Conservation (phyloP, 768 basidiomycete species). For the Boletus rufocinnamomeus region DNA sequence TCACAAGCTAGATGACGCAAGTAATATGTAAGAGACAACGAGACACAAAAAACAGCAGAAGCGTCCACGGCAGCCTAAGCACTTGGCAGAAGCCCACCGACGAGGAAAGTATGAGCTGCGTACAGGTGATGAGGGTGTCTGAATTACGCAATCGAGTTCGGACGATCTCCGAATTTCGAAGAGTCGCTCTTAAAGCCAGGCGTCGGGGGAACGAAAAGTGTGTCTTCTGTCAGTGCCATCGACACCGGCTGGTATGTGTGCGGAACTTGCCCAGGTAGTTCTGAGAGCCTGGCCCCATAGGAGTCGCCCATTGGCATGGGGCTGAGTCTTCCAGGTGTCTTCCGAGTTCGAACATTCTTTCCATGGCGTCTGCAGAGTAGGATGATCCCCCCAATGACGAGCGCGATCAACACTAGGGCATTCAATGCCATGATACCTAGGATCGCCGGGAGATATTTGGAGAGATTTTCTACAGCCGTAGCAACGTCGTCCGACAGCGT, state of each 20-base stretch:
- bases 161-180: conserved; percentile 38
- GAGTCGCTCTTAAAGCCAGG: conserved; percentile 52
- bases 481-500: conserved; percentile 60
- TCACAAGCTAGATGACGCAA: conserved; percentile 14
- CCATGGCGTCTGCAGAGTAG: conserved; percentile 53
- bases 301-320: conserved; percentile 57
- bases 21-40: not conserved
- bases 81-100: conserved; percentile 3
- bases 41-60: conserved; percentile 6
- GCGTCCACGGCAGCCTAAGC: conserved; percentile 5
- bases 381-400: conserved; percentile 54
- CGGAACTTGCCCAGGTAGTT: conserved; percentile 39
- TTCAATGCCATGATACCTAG: conserved; percentile 78
- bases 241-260: conserved; percentile 77
- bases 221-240: conserved; percentile 47
- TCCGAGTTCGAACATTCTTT: conserved; percentile 38
- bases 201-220: conserved; percentile 53
- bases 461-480: conserved; percentile 61
- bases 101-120: not conserved
- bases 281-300: conserved; percentile 33
- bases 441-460: conserved; percentile 69
- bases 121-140: conserved; percentile 1
- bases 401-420: conserved; percentile 62
- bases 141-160: conserved; percentile 43
- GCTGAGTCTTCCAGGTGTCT: conserved; percentile 47